Percentiles rank a stretch among this genome's conserved stretches.
phyloP scores from a whole-genome alignment of 768 basidiomycete species.

The Lactarius hengduanensis region DNA sequence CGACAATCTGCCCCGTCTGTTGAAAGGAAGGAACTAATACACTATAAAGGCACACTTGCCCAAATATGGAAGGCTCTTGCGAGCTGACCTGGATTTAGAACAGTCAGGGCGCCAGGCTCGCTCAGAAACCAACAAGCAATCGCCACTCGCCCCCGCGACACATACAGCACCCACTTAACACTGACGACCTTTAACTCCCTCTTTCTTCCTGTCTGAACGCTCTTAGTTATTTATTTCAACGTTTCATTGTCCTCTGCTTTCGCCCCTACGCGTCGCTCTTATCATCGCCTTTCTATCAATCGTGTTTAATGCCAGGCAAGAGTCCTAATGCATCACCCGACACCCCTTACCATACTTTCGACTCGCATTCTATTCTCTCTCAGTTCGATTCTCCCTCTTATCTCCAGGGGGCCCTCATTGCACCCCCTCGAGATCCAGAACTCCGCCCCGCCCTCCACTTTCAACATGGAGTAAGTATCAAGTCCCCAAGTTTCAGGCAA shows the following conservation, averaged over 20 bases:
- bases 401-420: neutral
- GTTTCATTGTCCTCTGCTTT: slow-evolving; percentile 3
- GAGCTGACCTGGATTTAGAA: neutral
- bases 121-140: neutral
- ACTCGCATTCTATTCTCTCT: slow-evolving; percentile 23
- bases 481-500: slow-evolving; percentile 7
- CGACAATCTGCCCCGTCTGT: neutral
- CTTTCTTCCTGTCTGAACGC: neutral
- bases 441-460: neutral
- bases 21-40: neutral
- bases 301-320: slow-evolving; percentile 28
- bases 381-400: slow-evolving; percentile 16
- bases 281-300: neutral
- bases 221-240: slow-evolving; percentile 18
- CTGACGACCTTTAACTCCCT: neutral
- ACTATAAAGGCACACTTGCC: neutral
- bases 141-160: neutral
- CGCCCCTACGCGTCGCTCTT: neutral
- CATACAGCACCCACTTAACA: neutral
- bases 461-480: neutral
- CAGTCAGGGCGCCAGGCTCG: neutral
- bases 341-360: slow-evolving; percentile 6
- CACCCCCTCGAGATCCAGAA: neutral
- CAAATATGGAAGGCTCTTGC: slow-evolving; percentile 11
- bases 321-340: slow-evolving; percentile 25